These are phyloP conservation scores for Crithidia expoeki DNA, from an alignment of 208 protist species.

Conservation along the genomic window DNA sequence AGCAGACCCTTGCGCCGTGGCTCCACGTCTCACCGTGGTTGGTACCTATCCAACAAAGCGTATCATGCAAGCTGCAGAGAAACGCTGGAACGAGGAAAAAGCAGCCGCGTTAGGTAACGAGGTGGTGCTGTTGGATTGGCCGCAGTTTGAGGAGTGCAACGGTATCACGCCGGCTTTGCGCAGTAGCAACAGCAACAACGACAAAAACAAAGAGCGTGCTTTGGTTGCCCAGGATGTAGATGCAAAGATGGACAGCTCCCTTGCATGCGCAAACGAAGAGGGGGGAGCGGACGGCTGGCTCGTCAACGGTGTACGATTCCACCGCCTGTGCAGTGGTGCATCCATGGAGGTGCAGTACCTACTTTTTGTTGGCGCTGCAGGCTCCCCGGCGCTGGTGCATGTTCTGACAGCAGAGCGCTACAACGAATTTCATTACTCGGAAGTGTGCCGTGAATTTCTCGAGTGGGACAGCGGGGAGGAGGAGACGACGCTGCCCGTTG, in stretches of 20 bases:
- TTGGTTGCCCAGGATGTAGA: too few relatives aligned
- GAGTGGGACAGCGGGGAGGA: slow-evolving; percentile 33
- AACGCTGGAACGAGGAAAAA: not conserved
- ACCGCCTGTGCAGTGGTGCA: slow-evolving; percentile 20
- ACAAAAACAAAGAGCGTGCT: too few relatives aligned
- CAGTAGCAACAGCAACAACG: not conserved
- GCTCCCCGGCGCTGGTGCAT: slow-evolving; percentile 53
- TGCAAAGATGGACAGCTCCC: too few relatives aligned
- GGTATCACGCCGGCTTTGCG: not conserved
- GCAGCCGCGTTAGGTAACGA: not conserved
- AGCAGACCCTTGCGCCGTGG: slow-evolving; percentile 1
- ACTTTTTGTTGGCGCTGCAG: slow-evolving; percentile 66
- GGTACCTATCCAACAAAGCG: slow-evolving; percentile 27
- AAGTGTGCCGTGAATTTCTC: slow-evolving; percentile 43
- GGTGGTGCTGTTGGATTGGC: slow-evolving; percentile 26
- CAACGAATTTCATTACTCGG: slow-evolving; percentile 73
- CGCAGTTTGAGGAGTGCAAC: slow-evolving; percentile 24
- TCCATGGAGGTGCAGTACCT: slow-evolving; percentile 55
- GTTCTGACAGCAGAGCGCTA: slow-evolving; percentile 67
- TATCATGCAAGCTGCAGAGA: slow-evolving; percentile 25
- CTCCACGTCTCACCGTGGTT: slow-evolving; percentile 21
- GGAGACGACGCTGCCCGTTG: slow-evolving; percentile 16
- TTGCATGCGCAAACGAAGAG: not conserved
- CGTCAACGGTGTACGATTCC: slow-evolving; percentile 73
- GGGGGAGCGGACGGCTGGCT: slow-evolving; percentile 38